These are phyloP conservation scores for Diospyros lotus DNA, from an alignment of 148 eudicot species.

Conservation along the genomic window DNA sequence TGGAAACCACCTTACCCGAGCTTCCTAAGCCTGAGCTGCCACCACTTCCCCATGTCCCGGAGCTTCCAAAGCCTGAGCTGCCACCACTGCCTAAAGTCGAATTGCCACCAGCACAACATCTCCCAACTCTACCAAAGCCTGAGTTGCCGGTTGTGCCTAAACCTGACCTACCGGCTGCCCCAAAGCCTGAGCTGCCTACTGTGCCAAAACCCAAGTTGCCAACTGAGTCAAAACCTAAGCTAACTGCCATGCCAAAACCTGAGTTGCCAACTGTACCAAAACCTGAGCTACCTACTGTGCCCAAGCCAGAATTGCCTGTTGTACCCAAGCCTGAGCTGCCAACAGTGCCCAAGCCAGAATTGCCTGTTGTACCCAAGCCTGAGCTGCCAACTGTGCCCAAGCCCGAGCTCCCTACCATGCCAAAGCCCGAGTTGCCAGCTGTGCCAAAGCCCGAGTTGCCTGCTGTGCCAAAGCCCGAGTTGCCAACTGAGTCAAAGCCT, in stretches of 20 bases:
- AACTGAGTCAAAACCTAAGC: too few species aligned
- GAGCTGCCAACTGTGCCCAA: not conserved
- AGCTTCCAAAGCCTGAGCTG: not conserved
- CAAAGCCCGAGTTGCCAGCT: constrained; percentile 10
- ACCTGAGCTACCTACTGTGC: constrained; percentile 4
- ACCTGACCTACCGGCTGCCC: too few species aligned
- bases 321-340: not conserved
- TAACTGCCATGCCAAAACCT: too few species aligned
- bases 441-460: constrained; percentile 10
- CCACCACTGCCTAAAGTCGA: not conserved
- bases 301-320: not conserved
- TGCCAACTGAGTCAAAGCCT: too few species aligned
- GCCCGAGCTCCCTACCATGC: not conserved
- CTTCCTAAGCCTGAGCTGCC: constrained; percentile 14
- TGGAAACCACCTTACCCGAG: constrained; percentile 21
- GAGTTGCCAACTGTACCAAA: not conserved
- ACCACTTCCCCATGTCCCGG: too few species aligned
- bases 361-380: not conserved
- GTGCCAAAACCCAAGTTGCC: too few species aligned
- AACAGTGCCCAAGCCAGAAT: not conserved
- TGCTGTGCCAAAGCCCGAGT: too few species aligned
- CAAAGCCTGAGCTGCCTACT: too few species aligned
- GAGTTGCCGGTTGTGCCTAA: too few species aligned
- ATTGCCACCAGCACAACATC: too few species aligned
- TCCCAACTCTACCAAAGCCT: too few species aligned